Percentiles rank a stretch among this genome's conserved stretches.
These are phyloP conservation scores for Pseudocercospora crystallina DNA, from an alignment of 2,329 filamentous ascomycete genomes.

Conservation along the genomic window DNA sequence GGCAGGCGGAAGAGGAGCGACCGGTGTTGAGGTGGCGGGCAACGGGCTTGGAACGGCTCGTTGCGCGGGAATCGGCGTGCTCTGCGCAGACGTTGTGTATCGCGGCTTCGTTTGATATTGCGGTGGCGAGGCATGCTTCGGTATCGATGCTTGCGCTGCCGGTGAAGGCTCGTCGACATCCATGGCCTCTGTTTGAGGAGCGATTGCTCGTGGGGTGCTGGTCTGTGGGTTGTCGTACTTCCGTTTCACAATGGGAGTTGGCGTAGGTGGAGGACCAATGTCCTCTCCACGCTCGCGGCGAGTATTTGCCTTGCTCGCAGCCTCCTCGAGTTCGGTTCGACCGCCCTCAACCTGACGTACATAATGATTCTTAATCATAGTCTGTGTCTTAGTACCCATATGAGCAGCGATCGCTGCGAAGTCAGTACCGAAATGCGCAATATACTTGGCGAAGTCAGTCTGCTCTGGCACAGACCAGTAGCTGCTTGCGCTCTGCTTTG, in stretches of 20 bases:
- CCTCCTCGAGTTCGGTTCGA: conserved; percentile 42
- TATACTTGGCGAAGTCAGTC: conserved; percentile 70
- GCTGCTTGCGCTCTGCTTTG: conserved; percentile 55
- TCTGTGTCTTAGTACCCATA: conserved; percentile 80
- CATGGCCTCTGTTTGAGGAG: conserved; percentile 43
- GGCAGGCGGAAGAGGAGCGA: conserved; percentile 22
- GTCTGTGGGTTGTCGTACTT: conserved; percentile 46
- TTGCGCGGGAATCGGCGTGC: conserved; percentile 31
- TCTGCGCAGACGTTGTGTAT: conserved; percentile 32
- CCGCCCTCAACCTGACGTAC: conserved; percentile 47
- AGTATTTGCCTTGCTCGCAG: conserved; percentile 44
- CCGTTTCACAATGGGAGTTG: conserved; percentile 48
- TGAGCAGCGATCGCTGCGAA: conserved; percentile 72
- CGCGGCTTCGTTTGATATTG: conserved; percentile 32
- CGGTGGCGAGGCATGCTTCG: conserved; percentile 41
- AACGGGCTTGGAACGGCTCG: conserved; percentile 30
- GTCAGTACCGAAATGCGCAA: conserved; percentile 75
- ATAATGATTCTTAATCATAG: conserved; percentile 70
- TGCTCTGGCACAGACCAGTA: conserved; percentile 86
- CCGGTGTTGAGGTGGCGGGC: conserved; percentile 25
- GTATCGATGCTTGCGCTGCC: conserved; percentile 17
- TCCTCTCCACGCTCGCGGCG: conserved; percentile 46
- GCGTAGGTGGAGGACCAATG: conserved; percentile 49
- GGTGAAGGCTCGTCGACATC: conserved; percentile 41
- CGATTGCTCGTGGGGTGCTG: conserved; percentile 43